A percentile compares a stretch with the other conserved stretches of the same genome.
phyloP scores from a whole-genome alignment of 2,329 filamentous ascomycete species.

The Aspergillus melleus region DNA sequence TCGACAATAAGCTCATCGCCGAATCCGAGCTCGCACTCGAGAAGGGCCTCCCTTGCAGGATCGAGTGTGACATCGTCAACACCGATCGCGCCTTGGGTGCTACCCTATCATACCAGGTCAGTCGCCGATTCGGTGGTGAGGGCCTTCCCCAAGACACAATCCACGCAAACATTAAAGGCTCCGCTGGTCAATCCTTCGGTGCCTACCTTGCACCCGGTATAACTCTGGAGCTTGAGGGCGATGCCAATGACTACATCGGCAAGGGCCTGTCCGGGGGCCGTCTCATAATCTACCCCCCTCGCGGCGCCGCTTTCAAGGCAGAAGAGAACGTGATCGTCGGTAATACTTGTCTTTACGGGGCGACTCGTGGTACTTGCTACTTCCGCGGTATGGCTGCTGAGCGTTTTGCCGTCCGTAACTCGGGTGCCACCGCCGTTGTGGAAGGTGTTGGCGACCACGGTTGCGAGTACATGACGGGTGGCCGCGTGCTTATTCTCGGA shows the following conservation, averaged over 20 bases:
- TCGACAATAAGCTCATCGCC: slow-evolving; percentile 96
- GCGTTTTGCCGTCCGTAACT: slow-evolving; percentile 95
- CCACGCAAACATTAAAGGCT: slow-evolving; percentile 94
- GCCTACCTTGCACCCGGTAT: slow-evolving; percentile 91
- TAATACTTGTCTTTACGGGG: slow-evolving; percentile 93
- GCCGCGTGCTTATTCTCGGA: slow-evolving; percentile 82
- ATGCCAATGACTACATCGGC: slow-evolving; percentile 94
- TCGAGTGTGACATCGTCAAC: slow-evolving; percentile 95
- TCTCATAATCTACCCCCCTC: slow-evolving; percentile 88
- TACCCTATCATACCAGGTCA: slow-evolving; percentile 93
- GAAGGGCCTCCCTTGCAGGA: slow-evolving; percentile 87
- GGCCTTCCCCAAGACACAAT: slow-evolving; percentile 91
- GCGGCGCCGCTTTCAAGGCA: slow-evolving; percentile 87
- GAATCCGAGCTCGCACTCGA: slow-evolving; percentile 93
- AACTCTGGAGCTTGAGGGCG: slow-evolving; percentile 91
- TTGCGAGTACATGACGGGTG: slow-evolving; percentile 99
- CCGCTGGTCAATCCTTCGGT: slow-evolving; percentile 94
- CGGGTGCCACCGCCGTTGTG: slow-evolving; percentile 91
- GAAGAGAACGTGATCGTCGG: slow-evolving; percentile 94
- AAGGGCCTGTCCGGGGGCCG: slow-evolving; percentile 94
- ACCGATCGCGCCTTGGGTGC: slow-evolving; percentile 93
- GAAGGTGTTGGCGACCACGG: slow-evolving; percentile 95
- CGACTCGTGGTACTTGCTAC: slow-evolving; percentile 86
- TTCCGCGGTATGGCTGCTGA: slow-evolving; percentile 97
- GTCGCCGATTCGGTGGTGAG: slow-evolving; percentile 84